phyloP scores from a whole-genome alignment of 306 rosid species.

The Hippophae rhamnoides region DNA sequence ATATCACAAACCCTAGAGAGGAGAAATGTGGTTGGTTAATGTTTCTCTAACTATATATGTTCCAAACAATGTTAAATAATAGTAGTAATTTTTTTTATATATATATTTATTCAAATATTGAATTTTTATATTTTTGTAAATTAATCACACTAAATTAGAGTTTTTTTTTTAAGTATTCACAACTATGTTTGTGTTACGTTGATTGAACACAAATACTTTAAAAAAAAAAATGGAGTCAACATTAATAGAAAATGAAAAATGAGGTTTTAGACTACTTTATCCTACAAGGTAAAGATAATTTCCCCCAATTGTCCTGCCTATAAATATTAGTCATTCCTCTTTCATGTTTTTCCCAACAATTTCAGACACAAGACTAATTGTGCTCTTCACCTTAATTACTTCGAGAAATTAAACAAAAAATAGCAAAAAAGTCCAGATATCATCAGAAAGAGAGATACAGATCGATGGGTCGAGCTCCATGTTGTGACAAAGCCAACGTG shows the following conservation, averaged over 20 bases:
- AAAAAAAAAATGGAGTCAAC: background rate
- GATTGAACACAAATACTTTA: no score
- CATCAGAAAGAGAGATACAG: background rate
- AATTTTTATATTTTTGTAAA: no score
- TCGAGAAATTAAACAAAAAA: conserved; percentile 3
- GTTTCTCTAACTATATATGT: no score
- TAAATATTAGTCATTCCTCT: conserved; percentile 52
- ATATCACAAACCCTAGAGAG: conserved; percentile 38
- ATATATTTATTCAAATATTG: no score
- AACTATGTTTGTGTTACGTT: no score
- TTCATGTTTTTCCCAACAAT: conserved; percentile 37
- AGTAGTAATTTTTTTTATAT: no score
- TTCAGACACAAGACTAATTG: conserved; percentile 13
- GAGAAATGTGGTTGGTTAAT: conserved; percentile 24
- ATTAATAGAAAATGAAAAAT: conserved; percentile 20
- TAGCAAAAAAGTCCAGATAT: background rate
- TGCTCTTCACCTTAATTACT: conserved; percentile 5
- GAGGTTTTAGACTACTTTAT: conserved; percentile 55
- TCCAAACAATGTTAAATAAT: no score
- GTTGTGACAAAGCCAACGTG: conserved; percentile 92
- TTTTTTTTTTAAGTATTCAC: no score
- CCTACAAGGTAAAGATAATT: conserved; percentile 42
- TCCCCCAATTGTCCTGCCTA: conserved; percentile 54
- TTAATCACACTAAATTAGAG: no score
- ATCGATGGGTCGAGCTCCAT: conserved; percentile 95